Evolutionary conservation across 1,284 basidiomycete genomes (phyloP), one percentile per base, ranked within the genome.

Genomic region (Sparassis latifolia): DNA sequence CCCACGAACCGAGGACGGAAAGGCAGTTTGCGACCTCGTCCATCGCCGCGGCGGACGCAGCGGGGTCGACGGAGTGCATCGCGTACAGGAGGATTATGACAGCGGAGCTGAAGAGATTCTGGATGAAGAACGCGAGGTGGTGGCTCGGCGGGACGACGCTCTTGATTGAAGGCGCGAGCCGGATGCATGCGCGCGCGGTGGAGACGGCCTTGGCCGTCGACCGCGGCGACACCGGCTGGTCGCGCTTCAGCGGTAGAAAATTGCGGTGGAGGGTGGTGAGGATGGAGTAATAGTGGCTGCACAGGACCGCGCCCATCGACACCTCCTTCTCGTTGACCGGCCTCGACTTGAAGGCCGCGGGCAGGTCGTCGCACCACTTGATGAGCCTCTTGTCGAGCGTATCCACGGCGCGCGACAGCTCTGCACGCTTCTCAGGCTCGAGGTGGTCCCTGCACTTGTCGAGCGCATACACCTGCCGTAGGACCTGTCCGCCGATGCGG

Each of bases 81-180:
- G 92, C 87, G 67, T 87, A 94, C 2, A 94, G 73, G 37, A 94
- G 71, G 43, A 93, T 82, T 60, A 94, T 91, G 51, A 93, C 89
- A 1, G 89, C 89, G 32, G 90, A 92, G 58, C 89, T 92, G 74
- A 93, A 94, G 20, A 94, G 77, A 60, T 92, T 89, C 62, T 94
- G 92, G 51, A 92, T 90, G 73, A 91, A 93, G 66, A 94, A 91
- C 2, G 91, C 89, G 37, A 94, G 77, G 65, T 93, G 89, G 62
- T 94, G 92, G 10, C 89, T 91, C 3, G 88, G 79, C 3, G 92
- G 90, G 1, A 94, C 86, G 44, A 89, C 82, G 58, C 89, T 84
- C 63, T 84, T 88, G 69, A 92, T 87, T 10, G 89, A 89, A 39
- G 89, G 84, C 1, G 91, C 91, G 46, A 94, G 79, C 49, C 84